Conservation (phyloP, 164 flowering plant genomes). For the Tinospora cordifolia region DNA sequence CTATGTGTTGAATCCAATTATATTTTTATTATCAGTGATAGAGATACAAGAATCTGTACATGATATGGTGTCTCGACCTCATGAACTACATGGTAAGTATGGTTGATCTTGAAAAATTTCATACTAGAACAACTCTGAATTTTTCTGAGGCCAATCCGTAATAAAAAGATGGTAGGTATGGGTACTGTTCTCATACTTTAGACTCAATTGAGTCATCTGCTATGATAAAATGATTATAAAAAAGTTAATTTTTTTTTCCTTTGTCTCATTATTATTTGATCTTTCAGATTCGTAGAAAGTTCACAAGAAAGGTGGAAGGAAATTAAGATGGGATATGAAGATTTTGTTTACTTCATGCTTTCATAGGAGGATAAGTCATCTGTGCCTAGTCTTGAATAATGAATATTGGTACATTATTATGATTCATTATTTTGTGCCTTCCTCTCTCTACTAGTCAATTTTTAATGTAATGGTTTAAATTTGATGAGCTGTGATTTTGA, state of each 20-base stretch:
- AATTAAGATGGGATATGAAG: conserved; percentile 99
- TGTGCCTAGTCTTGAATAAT: conserved; percentile 87
- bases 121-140: too few relatives aligned
- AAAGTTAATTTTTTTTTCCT: not conserved
- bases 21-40: too few relatives aligned
- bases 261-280: not conserved
- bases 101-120: too few relatives aligned
- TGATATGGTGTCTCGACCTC: too few relatives aligned
- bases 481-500: not conserved
- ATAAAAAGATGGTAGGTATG: too few relatives aligned
- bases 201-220: not conserved
- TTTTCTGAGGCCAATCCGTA: too few relatives aligned
- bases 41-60: too few relatives aligned
- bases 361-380: conserved; percentile 96
- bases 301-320: conserved; percentile 79
- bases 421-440: not conserved
- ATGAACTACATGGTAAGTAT: too few relatives aligned
- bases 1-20: too few relatives aligned
- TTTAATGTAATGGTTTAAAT: not conserved
- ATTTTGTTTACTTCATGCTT: conserved; percentile 92
- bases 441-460: not conserved
- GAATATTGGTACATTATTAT: conserved; percentile 80
- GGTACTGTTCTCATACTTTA: not conserved
- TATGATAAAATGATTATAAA: not conserved
- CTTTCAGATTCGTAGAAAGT: conserved; percentile 72